phyloP scores from a whole-genome alignment of 768 basidiomycete species.

The Phylloporus scabripes region DNA sequence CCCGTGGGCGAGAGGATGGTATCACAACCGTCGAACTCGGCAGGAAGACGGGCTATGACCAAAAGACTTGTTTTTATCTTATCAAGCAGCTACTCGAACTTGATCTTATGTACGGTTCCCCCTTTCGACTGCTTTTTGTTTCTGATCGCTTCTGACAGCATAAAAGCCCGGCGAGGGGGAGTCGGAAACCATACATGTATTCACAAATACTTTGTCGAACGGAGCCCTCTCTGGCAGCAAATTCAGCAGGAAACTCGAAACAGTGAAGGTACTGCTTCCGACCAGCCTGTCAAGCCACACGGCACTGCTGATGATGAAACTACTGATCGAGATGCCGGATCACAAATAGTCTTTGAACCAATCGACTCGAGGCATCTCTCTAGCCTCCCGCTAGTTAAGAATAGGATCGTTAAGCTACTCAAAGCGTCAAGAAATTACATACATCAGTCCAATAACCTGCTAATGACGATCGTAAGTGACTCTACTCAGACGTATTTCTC shows the following conservation, averaged over 20 bases:
- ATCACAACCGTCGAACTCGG: conserved; percentile 76
- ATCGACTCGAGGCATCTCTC: conserved; percentile 77
- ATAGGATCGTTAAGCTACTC: conserved; percentile 66
- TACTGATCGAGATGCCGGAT: conserved; percentile 15
- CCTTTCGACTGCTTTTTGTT: not conserved
- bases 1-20: conserved; percentile 73
- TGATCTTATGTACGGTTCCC: conserved; percentile 56
- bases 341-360: conserved; percentile 53
- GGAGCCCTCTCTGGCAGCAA: conserved; percentile 68
- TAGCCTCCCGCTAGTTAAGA: conserved; percentile 65
- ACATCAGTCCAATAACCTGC: conserved; percentile 69
- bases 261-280: conserved; percentile 17
- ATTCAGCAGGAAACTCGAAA: conserved; percentile 57
- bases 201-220: conserved; percentile 80
- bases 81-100: conserved; percentile 70
- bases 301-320: conserved; percentile 23
- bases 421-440: conserved; percentile 63
- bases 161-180: conserved; percentile 74
- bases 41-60: conserved; percentile 74
- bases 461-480: conserved; percentile 64
- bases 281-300: conserved; percentile 7
- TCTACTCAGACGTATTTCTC: not conserved
- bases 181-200: conserved; percentile 74
- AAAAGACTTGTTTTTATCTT: conserved; percentile 86
- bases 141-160: conserved; percentile 33